Percentiles rank a stretch among this genome's conserved stretches.
Conservation (phyloP, 768 basidiomycete species). For the Suillus cothurnatus region DNA sequence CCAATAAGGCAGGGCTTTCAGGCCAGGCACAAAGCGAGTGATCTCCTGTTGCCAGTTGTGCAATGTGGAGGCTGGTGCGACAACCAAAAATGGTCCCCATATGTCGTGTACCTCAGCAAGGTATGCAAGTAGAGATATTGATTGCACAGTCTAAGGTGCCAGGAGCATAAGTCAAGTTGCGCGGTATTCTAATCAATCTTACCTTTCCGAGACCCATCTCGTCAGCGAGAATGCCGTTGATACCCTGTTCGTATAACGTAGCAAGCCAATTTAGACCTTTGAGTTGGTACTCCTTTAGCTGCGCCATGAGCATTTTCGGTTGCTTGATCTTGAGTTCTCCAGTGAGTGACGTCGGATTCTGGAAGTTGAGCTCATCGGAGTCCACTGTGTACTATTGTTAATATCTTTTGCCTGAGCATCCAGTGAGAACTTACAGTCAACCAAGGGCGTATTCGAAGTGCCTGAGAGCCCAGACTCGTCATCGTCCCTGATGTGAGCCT, state of each 20-base stretch:
- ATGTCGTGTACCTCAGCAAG: slow-evolving; percentile 97
- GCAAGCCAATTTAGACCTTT: slow-evolving; percentile 98
- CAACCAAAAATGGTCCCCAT: slow-evolving; percentile 99
- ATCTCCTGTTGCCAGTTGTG: slow-evolving; percentile 99
- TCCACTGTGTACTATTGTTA: slow-evolving; percentile 58
- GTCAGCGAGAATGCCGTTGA: slow-evolving; percentile 98
- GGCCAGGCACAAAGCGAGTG: slow-evolving; percentile 88
- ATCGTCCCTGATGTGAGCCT: slow-evolving; percentile 44
- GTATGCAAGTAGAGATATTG: slow-evolving; percentile 93
- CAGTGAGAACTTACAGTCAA: slow-evolving; percentile 62
- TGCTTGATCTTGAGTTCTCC: slow-evolving; percentile 86
- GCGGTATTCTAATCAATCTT: slow-evolving; percentile 15
- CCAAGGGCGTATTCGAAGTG: slow-evolving; percentile 47
- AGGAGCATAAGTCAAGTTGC: background rate
- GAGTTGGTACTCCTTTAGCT: slow-evolving; percentile 96
- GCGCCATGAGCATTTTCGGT: slow-evolving; percentile 94
- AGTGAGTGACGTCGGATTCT: slow-evolving; percentile 91
- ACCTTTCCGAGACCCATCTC: slow-evolving; percentile 98
- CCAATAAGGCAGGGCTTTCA: slow-evolving; percentile 98
- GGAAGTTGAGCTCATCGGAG: slow-evolving; percentile 98
- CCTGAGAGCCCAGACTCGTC: slow-evolving; percentile 42
- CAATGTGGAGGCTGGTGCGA: slow-evolving; percentile 94
- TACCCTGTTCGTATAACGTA: slow-evolving; percentile 97
- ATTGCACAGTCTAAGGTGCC: slow-evolving; percentile 83
- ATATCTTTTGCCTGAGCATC: slow-evolving; percentile 3